Evolutionary conservation across 257 asterid genomes (phyloP).

Genomic region (Gentiana dahurica): DNA sequence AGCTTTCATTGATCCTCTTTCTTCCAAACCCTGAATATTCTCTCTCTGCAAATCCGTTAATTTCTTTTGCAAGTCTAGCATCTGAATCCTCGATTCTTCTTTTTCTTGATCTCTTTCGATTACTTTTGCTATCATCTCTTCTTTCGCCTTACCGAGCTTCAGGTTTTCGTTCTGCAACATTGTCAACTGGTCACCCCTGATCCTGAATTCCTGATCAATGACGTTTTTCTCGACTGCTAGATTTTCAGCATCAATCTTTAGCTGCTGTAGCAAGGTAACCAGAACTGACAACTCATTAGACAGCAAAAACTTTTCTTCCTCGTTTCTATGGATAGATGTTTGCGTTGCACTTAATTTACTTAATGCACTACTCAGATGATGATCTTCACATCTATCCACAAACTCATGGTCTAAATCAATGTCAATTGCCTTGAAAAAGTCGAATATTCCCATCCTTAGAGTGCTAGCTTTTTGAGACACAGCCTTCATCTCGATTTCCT

Average conservation of each 20-base stretch:
- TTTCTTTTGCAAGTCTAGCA: constrained; percentile 33
- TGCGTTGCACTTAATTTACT: constrained; percentile 38
- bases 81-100: constrained; percentile 30
- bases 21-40: constrained; percentile 29
- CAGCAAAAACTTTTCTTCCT: constrained; percentile 48
- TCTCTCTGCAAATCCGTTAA: constrained; percentile 33
- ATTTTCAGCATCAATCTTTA: constrained; percentile 27
- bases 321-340: constrained; percentile 28
- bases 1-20: constrained; percentile 37
- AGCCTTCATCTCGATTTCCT: constrained; percentile 38
- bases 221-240: constrained; percentile 38
- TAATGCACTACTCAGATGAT: constrained; percentile 31
- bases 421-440: constrained; percentile 46
- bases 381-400: constrained; percentile 31
- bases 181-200: constrained; percentile 28
- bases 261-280: constrained; percentile 48
- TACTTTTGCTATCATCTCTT: constrained; percentile 35
- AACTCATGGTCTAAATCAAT: constrained; percentile 24
- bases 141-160: constrained; percentile 36
- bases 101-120: constrained; percentile 37
- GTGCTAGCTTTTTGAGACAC: constrained; percentile 40
- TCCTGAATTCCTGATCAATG: constrained; percentile 31
- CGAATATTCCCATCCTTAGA: constrained; percentile 41
- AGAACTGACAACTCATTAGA: constrained; percentile 49
- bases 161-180: constrained; percentile 35